A percentile compares a stretch with the other conserved stretches of the same genome.
These are phyloP conservation scores for Mucor saturninus DNA, from an alignment of 371 early-diverging fungal genomes.

Conservation along the genomic window DNA sequence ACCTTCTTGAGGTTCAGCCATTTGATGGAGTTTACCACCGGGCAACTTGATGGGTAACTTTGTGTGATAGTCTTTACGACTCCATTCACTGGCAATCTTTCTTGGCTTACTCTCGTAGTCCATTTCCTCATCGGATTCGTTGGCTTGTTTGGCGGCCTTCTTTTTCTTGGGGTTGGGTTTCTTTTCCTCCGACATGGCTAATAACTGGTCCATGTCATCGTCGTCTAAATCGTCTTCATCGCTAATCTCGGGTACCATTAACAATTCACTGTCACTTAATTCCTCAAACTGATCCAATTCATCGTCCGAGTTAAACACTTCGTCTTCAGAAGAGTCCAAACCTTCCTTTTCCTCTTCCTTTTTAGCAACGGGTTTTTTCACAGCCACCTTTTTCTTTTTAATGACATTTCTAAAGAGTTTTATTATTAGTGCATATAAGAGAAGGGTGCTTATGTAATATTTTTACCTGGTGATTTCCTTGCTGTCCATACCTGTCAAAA, in stretches of 20 bases:
- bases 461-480: slow-evolving; percentile 47
- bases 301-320: slow-evolving; percentile 42
- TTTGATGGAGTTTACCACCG: slow-evolving; percentile 54
- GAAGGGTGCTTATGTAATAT: too few species aligned
- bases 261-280: slow-evolving; percentile 30
- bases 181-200: slow-evolving; percentile 23
- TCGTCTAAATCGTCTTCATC: slow-evolving; percentile 29
- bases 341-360: slow-evolving; percentile 19
- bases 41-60: slow-evolving; percentile 71
- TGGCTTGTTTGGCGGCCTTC: slow-evolving; percentile 13
- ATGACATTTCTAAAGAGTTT: slow-evolving; percentile 20
- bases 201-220: slow-evolving; percentile 14
- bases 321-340: slow-evolving; percentile 44
- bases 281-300: slow-evolving; percentile 45
- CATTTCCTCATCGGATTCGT: slow-evolving; percentile 65
- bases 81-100: slow-evolving; percentile 58
- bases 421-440: background rate
- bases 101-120: slow-evolving; percentile 70
- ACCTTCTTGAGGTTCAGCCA: slow-evolving; percentile 36
- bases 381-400: slow-evolving; percentile 26
- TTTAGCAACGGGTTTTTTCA: slow-evolving; percentile 6
- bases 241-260: slow-evolving; percentile 15
- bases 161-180: slow-evolving; percentile 12
- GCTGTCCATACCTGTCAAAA: slow-evolving; percentile 51
- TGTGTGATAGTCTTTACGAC: slow-evolving; percentile 50